Evolutionary conservation across 2,329 filamentous ascomycete genomes (phyloP), one percentile per base, ranked within the genome.

Genomic region (Acrocalymma vagum): DNA sequence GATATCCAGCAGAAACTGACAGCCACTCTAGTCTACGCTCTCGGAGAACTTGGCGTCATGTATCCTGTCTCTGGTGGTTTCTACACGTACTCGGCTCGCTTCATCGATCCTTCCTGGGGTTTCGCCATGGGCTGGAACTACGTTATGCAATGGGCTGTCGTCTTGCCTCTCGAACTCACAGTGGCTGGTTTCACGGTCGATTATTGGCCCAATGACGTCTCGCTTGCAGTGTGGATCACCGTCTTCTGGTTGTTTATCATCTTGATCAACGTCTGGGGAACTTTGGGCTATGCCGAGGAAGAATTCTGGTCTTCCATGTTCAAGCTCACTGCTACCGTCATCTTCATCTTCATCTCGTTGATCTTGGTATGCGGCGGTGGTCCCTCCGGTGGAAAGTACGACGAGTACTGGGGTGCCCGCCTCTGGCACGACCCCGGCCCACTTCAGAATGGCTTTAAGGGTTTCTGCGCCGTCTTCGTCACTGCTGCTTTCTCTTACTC

Each of bases 401-500:
- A 35, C 32, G 60, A 65, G 36, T 83, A 85, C 60, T 78, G 85
- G 29, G 83, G 85, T 11, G 81, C 77, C 14, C 74, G 75, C 27
- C 84, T 81, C 70, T 86, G 83, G 82, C 70, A 77, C 47, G 69
- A 81, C 22, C 80, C 80, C 5, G 64, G 65, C 13, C 79, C 81
- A 1, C 78, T 79, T 62, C 51, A 60, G 33, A 75, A 84, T 58
- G 82, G 82, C 5, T 85, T 86, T 73, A 80, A 83, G 65, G 83
- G 83, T 26, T 78, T 85, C 56, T 85, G 81, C 63, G 75, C 76
- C 43, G 81, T 84, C 29, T 85, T 85, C 55, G 81, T 85, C 41
- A 84, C 81, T 18, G 81, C 81, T 13, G 80, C 82, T 3, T 85
- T 85, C 53, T 75, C 81, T 31, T 85, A 84, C 63, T 76, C 78